These are phyloP conservation scores for Colletotrichum musae DNA, from an alignment of 2,329 filamentous ascomycete species.

Conservation along the genomic window DNA sequence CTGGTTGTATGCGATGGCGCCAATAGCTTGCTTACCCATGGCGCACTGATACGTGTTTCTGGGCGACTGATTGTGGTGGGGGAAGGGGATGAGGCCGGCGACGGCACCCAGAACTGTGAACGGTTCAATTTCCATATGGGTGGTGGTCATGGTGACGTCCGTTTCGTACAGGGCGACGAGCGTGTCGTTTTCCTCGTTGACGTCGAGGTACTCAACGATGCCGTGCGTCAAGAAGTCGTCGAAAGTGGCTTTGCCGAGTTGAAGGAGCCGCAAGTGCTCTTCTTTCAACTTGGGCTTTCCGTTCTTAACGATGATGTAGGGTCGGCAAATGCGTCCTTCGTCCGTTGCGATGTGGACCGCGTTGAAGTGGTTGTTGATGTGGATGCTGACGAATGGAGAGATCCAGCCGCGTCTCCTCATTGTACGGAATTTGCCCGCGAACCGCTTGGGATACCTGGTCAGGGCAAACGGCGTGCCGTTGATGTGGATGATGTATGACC, in stretches of 20 bases:
- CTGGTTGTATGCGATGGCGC: conserved; percentile 97
- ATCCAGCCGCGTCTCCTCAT: conserved; percentile 92
- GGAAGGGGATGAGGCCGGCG: conserved; percentile 95
- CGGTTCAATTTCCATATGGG: conserved; percentile 97
- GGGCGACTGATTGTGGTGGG: conserved; percentile 98
- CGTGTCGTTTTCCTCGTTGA: conserved; percentile 98
- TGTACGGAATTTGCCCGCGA: conserved; percentile 86
- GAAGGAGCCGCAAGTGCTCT: conserved; percentile 84
- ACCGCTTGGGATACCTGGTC: conserved; percentile 88
- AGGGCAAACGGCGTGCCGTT: conserved; percentile 95
- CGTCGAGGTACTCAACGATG: conserved; percentile 95
- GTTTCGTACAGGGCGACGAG: conserved; percentile 92
- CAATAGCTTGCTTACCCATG: conserved; percentile 99
- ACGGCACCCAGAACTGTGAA: conserved; percentile 97
- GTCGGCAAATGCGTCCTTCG: conserved; percentile 95
- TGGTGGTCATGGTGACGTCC: conserved; percentile 86
- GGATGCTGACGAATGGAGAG: conserved; percentile 96
- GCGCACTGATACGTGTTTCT: conserved; percentile 99
- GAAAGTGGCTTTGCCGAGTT: conserved; percentile 88
- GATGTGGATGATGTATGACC: conserved; percentile 91
- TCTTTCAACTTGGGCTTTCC: conserved; percentile 84
- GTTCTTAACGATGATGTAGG: conserved; percentile 95
- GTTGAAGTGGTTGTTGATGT: conserved; percentile 92
- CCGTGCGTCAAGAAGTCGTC: conserved; percentile 94
- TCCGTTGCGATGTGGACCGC: conserved; percentile 97